Conservation (phyloP, 78 protist genomes). For the Bigelowiella natans region DNA sequence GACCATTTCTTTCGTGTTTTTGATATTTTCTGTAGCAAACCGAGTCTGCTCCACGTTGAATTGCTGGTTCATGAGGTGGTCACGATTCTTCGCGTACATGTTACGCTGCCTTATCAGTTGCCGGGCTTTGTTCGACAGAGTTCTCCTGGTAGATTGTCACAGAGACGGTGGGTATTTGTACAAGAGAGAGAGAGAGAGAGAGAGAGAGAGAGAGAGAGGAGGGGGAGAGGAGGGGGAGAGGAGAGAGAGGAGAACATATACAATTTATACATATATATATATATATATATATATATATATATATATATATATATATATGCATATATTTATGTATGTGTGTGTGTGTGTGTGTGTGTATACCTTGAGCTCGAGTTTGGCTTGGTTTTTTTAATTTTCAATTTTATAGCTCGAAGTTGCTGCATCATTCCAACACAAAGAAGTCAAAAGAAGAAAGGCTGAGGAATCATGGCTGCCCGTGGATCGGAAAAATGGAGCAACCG, state of each 20-base stretch:
- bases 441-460: too few species aligned
- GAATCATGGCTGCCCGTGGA: too few species aligned
- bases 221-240: too few species aligned
- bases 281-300: background rate
- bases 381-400: background rate
- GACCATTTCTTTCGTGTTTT: background rate
- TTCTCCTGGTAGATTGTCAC: background rate
- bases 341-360: background rate
- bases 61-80: background rate
- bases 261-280: background rate
- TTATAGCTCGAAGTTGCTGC: background rate
- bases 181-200: too few species aligned
- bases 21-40: background rate
- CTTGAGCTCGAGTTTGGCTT: background rate
- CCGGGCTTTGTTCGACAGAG: background rate
- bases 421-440: too few species aligned
- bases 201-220: too few species aligned
- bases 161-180: too few species aligned
- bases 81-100: background rate
- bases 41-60: background rate
- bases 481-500: too few species aligned
- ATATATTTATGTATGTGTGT: background rate
- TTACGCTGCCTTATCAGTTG: background rate
- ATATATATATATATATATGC: background rate
- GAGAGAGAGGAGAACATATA: too few species aligned